Base-by-base conservation (phyloP, 352 stramenopile species). In the Globisporangium viniferum region DNA sequence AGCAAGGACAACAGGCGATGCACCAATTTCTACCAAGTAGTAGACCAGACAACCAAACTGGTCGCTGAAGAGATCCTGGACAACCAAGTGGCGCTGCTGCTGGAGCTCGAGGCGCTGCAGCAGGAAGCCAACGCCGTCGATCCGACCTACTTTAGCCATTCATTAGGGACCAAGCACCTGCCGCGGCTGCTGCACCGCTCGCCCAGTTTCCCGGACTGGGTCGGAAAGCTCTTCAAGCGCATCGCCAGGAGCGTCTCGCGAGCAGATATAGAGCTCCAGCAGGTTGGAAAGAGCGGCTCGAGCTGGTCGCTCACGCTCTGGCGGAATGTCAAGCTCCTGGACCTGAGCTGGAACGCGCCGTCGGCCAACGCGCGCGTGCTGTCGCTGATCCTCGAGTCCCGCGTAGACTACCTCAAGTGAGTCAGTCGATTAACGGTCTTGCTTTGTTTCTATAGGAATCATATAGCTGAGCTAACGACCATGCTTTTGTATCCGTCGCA, bases 351-450 rank as follows among this genome's bases (percentile, higher is more conserved):
- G 36, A 70, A 73, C 41, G 54, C 62, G 49, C 59, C 58, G 18
- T 60, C 35, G 7, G 22, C 64, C 7, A 48, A 35, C 14, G 31
- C 59, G 5, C 68, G 71, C 59, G 72, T 81, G 41, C 68, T 81
- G 20, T 44, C 61, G 4, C 39, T 77, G 27, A 56, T 88, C 6
- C 33, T 72, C 12, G 72, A 67, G 24, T 68, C 62, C 5, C 77
- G 71, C 53, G 70, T 74, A 27, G 80, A 89, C 56, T 79, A 78
- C 66, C 70, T 91, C 49, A 76, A 89, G 82, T 91, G 64, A 59
- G 81, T 70, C 10, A 31, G 2, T 5, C 31, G 18, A 2, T 4
- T 53, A 24, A 24, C 24, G 8, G 5, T 46, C 20, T 2, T 46
- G 59, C 33, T 59, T 36, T 36, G 20, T 59, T 24, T 58, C 7